Conservation (phyloP, 2,329 filamentous ascomycete species). For the Ambrosiella xylebori region DNA sequence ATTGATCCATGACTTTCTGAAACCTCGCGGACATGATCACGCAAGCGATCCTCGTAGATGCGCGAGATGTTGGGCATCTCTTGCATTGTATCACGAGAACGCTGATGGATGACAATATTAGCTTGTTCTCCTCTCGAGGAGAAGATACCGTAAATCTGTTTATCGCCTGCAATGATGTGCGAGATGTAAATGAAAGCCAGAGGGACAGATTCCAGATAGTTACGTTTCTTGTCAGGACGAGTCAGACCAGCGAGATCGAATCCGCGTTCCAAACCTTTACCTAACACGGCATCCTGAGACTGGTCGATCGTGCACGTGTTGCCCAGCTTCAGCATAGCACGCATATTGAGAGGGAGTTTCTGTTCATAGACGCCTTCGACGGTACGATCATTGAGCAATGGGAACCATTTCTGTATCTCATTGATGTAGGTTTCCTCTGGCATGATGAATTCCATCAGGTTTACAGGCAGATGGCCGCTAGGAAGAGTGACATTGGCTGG, state of each 20-base stretch:
- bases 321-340: conserved; percentile 76
- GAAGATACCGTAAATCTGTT: conserved; percentile 86
- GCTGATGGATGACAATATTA: conserved; percentile 75
- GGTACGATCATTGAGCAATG: conserved; percentile 13
- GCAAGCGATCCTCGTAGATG: conserved; percentile 64
- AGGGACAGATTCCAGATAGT: conserved; percentile 59
- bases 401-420: conserved; percentile 35
- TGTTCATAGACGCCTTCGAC: conserved; percentile 97
- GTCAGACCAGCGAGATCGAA: conserved; percentile 72
- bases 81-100: conserved; percentile 56
- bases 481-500: conserved; percentile 87
- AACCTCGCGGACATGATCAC: conserved; percentile 46
- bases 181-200: conserved; percentile 84
- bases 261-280: conserved; percentile 80
- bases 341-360: conserved; percentile 69
- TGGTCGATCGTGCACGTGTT: conserved; percentile 90
- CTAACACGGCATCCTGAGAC: conserved; percentile 72
- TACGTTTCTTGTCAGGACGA: conserved; percentile 41
- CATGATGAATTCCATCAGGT: conserved; percentile 87
- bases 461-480: conserved; percentile 83
- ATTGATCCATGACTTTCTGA: conserved; percentile 43
- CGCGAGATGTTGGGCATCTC: conserved; percentile 81
- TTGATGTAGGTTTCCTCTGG: conserved; percentile 74
- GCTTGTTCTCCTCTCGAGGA: conserved; percentile 67
- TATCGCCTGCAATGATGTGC: conserved; percentile 76